Conservation (phyloP, 2,329 filamentous ascomycete species). For the Magnaporthales sp. region DNA sequence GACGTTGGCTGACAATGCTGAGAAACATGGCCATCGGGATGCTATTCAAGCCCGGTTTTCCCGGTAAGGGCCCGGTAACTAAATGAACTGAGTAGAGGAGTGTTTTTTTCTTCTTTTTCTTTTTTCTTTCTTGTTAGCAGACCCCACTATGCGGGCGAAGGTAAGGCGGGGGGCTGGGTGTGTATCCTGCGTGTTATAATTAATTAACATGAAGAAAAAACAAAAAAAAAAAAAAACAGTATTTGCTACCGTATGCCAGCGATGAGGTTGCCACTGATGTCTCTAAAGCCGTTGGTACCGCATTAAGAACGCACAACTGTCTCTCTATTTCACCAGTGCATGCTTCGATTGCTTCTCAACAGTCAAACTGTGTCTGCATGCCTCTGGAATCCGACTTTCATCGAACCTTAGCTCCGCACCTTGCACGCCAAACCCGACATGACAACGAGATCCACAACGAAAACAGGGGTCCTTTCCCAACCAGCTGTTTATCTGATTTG, state of each 20-base stretch:
- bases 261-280: neutral
- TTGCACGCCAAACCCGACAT: too few relatives aligned
- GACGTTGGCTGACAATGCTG: conserved; percentile 2
- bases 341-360: too few relatives aligned
- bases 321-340: too few relatives aligned
- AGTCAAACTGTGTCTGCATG: neutral
- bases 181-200: neutral
- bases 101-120: too few relatives aligned
- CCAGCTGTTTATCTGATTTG: neutral
- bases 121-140: too few relatives aligned
- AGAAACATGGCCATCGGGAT: conserved; percentile 4
- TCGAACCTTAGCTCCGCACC: neutral
- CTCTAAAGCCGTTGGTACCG: neutral
- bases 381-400: neutral
- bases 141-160: neutral
- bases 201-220: too few relatives aligned
- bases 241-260: too few relatives aligned
- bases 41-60: neutral
- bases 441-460: neutral
- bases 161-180: neutral
- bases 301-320: too few relatives aligned
- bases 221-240: too few relatives aligned
- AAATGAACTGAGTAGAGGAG: too few relatives aligned
- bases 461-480: neutral
- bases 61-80: neutral